These are phyloP conservation scores for Kwoniella shandongensis DNA, from an alignment of 768 basidiomycete species.

Conservation along the genomic window DNA sequence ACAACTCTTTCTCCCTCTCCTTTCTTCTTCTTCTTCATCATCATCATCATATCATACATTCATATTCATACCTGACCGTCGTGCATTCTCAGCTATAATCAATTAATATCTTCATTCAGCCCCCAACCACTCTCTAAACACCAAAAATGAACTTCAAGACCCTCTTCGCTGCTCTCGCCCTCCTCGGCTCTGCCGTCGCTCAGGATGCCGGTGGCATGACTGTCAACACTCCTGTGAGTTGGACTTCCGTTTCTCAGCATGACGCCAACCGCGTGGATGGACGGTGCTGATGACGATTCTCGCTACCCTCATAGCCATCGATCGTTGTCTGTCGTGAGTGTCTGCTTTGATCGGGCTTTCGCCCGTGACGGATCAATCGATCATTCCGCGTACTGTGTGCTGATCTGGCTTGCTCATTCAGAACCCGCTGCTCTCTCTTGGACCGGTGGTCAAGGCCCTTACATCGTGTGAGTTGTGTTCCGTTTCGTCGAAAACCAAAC, in stretches of 20 bases:
- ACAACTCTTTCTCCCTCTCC: not conserved
- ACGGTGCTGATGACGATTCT: too few relatives aligned
- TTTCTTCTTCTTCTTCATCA: slow-evolving; percentile 13
- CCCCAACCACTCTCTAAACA: slow-evolving; percentile 1
- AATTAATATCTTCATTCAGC: not conserved
- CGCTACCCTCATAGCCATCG: not conserved
- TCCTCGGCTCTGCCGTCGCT: slow-evolving; percentile 37
- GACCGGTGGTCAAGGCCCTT: slow-evolving; percentile 39
- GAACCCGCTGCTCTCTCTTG: slow-evolving; percentile 35
- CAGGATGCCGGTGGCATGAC: slow-evolving; percentile 35
- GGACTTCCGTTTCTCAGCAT: not conserved
- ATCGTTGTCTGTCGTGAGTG: slow-evolving; percentile 41
- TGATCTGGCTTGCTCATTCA: not conserved
- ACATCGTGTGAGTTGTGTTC: slow-evolving; percentile 37
- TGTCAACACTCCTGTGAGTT: slow-evolving; percentile 47
- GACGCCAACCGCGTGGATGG: too few relatives aligned
- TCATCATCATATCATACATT: not conserved
- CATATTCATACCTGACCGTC: not conserved
- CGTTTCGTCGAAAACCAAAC: too few relatives aligned
- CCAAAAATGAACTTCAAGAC: slow-evolving; percentile 31
- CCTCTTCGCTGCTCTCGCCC: slow-evolving; percentile 21
- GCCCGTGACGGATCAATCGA: not conserved
- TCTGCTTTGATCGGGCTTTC: too few relatives aligned
- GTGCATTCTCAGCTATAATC: slow-evolving; percentile 6
- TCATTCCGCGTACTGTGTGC: too few relatives aligned